These are phyloP conservation scores for Chrysosporium queenslandicum DNA, from an alignment of 2,329 filamentous ascomycete genomes.

Conservation along the genomic window DNA sequence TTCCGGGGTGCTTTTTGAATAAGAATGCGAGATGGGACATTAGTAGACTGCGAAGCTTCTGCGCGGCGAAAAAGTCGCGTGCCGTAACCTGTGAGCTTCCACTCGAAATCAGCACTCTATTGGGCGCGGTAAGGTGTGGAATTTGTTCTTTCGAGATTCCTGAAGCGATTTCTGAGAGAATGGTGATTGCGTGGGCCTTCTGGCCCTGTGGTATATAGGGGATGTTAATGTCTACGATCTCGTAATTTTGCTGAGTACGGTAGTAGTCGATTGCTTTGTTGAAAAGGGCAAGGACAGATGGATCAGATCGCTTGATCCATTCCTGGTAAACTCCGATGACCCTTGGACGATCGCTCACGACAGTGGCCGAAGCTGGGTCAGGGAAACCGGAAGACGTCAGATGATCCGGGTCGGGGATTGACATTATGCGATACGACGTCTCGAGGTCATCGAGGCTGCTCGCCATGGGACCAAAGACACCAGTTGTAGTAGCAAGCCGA, in stretches of 20 bases:
- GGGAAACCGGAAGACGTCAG: conserved; percentile 54
- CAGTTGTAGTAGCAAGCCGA: conserved; percentile 51
- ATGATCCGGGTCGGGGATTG: conserved; percentile 57
- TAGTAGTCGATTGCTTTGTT: conserved; percentile 51
- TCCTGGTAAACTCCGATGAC: conserved; percentile 59
- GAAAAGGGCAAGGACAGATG: conserved; percentile 53
- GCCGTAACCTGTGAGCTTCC: conserved; percentile 53
- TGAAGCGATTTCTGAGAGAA: conserved; percentile 59
- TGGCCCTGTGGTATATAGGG: conserved; percentile 58
- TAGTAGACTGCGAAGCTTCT: conserved; percentile 61
- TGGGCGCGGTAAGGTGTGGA: conserved; percentile 52
- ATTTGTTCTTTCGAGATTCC: conserved; percentile 43
- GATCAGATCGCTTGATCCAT: conserved; percentile 61
- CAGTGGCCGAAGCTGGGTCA: conserved; percentile 36
- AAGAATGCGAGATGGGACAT: conserved; percentile 69
- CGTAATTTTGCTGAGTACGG: conserved; percentile 29
- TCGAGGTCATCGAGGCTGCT: conserved; percentile 67
- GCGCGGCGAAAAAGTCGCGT: conserved; percentile 60
- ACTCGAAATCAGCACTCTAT: conserved; percentile 59
- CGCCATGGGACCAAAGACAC: conserved; percentile 65
- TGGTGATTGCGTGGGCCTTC: conserved; percentile 65
- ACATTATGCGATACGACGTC: conserved; percentile 71
- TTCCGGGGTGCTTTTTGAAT: conserved; percentile 59
- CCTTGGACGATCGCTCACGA: conserved; percentile 36
- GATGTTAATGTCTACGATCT: conserved; percentile 42